Conservation (phyloP, 2,329 filamentous ascomycete species). For the Neopestalotiopsis clavispora region DNA sequence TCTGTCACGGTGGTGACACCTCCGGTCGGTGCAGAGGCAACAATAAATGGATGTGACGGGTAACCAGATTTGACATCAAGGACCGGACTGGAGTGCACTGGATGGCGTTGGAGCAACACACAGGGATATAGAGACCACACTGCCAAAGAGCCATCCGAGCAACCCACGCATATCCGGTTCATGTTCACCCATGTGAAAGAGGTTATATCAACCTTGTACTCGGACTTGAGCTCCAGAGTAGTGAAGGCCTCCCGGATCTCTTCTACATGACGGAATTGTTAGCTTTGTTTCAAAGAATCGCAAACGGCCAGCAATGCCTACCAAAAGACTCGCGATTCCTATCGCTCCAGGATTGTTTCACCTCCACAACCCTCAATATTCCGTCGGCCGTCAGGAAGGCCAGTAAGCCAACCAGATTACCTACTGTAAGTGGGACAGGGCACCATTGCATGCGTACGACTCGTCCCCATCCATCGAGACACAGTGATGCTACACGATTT, state of each 20-base stretch:
- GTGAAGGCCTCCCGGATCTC: constrained; percentile 50
- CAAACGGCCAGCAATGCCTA: constrained; percentile 31
- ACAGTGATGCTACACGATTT: constrained; percentile 48
- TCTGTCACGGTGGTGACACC: constrained; percentile 59
- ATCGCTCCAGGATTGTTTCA: constrained; percentile 35
- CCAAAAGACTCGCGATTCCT: constrained; percentile 41
- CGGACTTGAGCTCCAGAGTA: constrained; percentile 48
- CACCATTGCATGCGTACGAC: constrained; percentile 59
- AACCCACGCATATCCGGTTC: constrained; percentile 60
- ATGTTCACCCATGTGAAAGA: constrained; percentile 59
- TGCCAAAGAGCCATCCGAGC: constrained; percentile 60
- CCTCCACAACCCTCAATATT: constrained; percentile 52
- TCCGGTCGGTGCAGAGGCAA: constrained; percentile 60
- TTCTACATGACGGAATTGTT: constrained; percentile 42
- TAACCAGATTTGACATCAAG: constrained; percentile 61
- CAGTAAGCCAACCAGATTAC: constrained; percentile 43
- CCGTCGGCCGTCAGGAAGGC: constrained; percentile 58
- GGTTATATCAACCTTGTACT: constrained; percentile 54
- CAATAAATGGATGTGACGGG: constrained; percentile 59
- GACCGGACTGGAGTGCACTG: constrained; percentile 58
- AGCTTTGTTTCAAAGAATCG: constrained; percentile 1
- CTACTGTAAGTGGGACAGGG: constrained; percentile 43
- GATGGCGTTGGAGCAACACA: constrained; percentile 54
- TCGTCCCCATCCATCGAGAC: constrained; percentile 53
- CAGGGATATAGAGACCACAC: constrained; percentile 61